phyloP scores from a whole-genome alignment of 257 asterid species.

The Anisodus acutangulus region DNA sequence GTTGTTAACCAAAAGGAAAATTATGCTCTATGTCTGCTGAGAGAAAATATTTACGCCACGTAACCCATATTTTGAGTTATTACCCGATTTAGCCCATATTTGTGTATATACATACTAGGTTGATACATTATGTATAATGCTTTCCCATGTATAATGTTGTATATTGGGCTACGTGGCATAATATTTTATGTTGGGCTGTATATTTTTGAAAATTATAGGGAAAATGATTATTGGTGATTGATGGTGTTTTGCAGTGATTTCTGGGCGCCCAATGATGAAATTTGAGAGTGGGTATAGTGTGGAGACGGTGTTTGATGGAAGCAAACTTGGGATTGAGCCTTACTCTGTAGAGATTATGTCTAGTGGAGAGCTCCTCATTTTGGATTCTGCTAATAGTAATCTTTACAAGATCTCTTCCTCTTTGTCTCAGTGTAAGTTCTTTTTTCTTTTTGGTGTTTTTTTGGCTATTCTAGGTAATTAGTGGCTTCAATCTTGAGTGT shows the following conservation, averaged over 20 bases:
- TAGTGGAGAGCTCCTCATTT: constrained; percentile 83
- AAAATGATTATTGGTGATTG: not conserved
- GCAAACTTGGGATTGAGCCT: constrained; percentile 97
- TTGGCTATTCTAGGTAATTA: not conserved
- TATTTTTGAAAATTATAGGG: not conserved
- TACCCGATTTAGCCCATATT: no score
- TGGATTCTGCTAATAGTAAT: constrained; percentile 86
- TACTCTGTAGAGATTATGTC: constrained; percentile 69
- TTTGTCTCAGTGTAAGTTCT: constrained; percentile 71
- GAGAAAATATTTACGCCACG: no score
- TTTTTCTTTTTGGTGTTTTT: not conserved
- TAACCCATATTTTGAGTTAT: no score
- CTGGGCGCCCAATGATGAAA: constrained; percentile 90
- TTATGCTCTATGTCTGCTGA: no score
- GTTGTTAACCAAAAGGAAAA: no score
- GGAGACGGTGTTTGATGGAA: constrained; percentile 95
- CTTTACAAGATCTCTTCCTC: constrained; percentile 83
- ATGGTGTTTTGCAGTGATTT: constrained; percentile 52
- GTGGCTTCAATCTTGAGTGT: not conserved
- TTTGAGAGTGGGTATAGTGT: constrained; percentile 90
- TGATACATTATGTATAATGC: no score
- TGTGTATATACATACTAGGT: no score
- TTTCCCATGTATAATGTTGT: no score
- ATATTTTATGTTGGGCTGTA: no score
- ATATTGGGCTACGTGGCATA: no score